Conservation (phyloP, 2,329 filamentous ascomycete genomes). For the Penicillium sp. region DNA sequence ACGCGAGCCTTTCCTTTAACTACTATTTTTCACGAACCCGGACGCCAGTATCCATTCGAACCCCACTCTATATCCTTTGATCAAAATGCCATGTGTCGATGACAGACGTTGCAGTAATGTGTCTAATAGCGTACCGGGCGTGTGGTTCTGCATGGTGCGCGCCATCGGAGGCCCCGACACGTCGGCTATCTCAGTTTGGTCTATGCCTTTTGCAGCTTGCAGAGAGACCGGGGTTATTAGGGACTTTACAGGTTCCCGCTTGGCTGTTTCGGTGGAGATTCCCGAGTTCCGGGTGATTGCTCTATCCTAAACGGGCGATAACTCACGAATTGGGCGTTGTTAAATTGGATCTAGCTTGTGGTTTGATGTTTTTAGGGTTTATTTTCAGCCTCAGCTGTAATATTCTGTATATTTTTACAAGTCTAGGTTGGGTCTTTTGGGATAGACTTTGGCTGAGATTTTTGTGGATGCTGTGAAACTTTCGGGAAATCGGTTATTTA, state of each 20-base stretch:
- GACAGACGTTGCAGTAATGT: neutral
- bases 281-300: neutral
- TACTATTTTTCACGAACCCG: conserved; percentile 18
- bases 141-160: neutral
- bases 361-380: neutral
- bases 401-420: neutral
- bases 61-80: neutral
- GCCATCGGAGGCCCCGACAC: neutral
- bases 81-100: neutral
- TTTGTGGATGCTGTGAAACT: too few species aligned
- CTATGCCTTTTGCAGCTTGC: conserved; percentile 2
- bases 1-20: conserved; percentile 24
- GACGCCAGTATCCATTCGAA: neutral
- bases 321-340: conserved; percentile 4
- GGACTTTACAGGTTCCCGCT: neutral
- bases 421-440: neutral
- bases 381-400: conserved; percentile 15
- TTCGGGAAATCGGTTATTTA: too few species aligned
- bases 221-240: neutral
- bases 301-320: conserved; percentile 6
- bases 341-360: too few species aligned
- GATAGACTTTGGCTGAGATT: too few species aligned
- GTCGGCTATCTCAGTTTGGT: neutral
- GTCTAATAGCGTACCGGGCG: neutral
- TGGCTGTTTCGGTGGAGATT: neutral